Conservation (phyloP, 169 alveolate species). For the Ichthyophthirius multifiliis region DNA sequence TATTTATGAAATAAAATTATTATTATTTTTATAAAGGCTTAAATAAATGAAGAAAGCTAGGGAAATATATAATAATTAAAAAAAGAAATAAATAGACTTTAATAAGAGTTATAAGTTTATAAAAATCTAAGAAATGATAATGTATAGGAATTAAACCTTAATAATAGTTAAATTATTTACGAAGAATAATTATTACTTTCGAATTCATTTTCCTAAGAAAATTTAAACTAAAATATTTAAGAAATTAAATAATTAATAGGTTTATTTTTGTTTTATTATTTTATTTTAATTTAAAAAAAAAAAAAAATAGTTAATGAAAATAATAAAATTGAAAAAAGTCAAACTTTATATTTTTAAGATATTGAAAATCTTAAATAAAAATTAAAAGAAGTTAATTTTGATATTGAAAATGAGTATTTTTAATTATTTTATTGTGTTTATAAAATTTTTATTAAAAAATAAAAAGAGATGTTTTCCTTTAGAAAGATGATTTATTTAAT, state of each 20-base stretch:
- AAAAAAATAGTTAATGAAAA: not conserved
- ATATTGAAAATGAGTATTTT: not conserved
- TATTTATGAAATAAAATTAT: not conserved
- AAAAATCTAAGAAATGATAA: not conserved
- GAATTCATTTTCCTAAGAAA: not conserved
- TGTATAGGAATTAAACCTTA: not conserved
- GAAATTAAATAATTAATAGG: not conserved
- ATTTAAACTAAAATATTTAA: not conserved
- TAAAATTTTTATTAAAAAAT: too few relatives aligned
- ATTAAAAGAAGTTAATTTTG: not conserved
- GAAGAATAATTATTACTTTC: not conserved
- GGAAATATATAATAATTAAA: slow-evolving; percentile 55
- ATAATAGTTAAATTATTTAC: not conserved
- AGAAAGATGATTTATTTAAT: not conserved
- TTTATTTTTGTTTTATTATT: not conserved
- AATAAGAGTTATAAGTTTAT: slow-evolving; percentile 40
- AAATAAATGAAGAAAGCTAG: slow-evolving; percentile 74
- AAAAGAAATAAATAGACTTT: slow-evolving; percentile 61
- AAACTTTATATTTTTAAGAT: not conserved
- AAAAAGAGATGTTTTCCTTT: not conserved
- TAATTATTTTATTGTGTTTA: not conserved
- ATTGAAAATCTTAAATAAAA: not conserved
- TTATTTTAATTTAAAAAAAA: not conserved
- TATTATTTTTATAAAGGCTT: slow-evolving; percentile 39
- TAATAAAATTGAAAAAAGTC: not conserved